Evolutionary conservation across 2,329 filamentous ascomycete genomes (phyloP), one percentile per base, ranked within the genome.

Genomic region (Penicillium sp.): DNA sequence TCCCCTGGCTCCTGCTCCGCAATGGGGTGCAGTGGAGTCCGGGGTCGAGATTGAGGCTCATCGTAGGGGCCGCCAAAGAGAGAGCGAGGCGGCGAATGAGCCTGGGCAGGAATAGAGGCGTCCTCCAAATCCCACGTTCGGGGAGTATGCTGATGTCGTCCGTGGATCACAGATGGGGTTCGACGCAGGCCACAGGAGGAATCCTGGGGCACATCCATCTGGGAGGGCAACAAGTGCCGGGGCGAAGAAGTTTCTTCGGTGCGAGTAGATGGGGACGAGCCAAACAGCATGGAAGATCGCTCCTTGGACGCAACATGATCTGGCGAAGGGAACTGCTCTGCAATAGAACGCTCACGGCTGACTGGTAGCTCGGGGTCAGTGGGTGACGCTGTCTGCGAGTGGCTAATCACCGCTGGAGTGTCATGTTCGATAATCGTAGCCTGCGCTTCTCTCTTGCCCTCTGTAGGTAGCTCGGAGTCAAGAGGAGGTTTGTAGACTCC

Each of bases 1-100:
- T 64, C 65, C 54, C 57, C 63, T 60, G 80, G 78, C 57, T 77
- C 78, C 55, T 78, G 68, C 69, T 86, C 84, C 35, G 77, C 77
- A 63, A 86, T 86, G 1, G 82, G 77, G 20, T 81, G 78, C 8
- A 87, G 80, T 25, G 76, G 75, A 55, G 72, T 76, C 45, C 73
- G 73, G 37, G 76, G 72, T 34, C 78, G 78, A 20, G 75, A 74
- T 50, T 69, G 58, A 10, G 67, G 37, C 31, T 71, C 71, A 54
- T 62, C 63, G 54, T 64, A 63, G 6, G 72, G 75, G 42, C 70
- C 73, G 48, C 69, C 74, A 55, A 74, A 77, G 49, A 75, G 62
- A 53, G 73, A 77, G 20, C 65, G 67, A 37, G 76, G 70, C 15
- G 69, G 69, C 10, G 77, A 65, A 31, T 65, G 62, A 3, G 62